Conservation (phyloP, 2,329 filamentous ascomycete species). For the Calonectria hongkongensis region DNA sequence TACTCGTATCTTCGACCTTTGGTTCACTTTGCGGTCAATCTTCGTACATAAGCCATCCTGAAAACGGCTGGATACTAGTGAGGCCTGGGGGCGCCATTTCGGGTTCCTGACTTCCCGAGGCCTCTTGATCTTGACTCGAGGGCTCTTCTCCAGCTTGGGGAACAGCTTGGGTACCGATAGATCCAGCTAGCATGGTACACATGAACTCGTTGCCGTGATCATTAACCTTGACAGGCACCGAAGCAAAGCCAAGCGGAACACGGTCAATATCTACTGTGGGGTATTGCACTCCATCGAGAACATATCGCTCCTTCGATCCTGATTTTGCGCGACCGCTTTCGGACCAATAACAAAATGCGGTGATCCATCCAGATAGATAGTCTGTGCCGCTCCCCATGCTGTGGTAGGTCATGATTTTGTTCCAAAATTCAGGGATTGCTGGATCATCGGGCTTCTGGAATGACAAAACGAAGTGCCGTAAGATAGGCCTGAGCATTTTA, state of each 20-base stretch:
- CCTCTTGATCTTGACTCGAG: not conserved
- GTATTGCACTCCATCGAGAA: slow-evolving; percentile 31
- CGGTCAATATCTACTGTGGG: slow-evolving; percentile 17
- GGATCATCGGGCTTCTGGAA: slow-evolving; percentile 58
- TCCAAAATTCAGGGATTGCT: slow-evolving; percentile 60
- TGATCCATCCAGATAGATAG: slow-evolving; percentile 43
- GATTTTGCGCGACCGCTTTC: not conserved
- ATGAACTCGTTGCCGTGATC: slow-evolving; percentile 1
- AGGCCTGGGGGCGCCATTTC: too few relatives aligned
- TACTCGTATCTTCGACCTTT: too few relatives aligned
- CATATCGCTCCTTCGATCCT: not conserved
- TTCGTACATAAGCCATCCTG: slow-evolving; percentile 10
- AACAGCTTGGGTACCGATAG: slow-evolving; percentile 37
- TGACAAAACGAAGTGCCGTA: slow-evolving; percentile 61
- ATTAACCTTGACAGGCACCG: slow-evolving; percentile 43
- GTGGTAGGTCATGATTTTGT: slow-evolving; percentile 35
- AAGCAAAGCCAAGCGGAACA: slow-evolving; percentile 33
- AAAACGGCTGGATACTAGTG: not conserved
- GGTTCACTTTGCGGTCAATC: not conserved
- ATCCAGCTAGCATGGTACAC: slow-evolving; percentile 46
- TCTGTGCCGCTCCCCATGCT: not conserved
- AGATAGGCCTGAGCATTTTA: slow-evolving; percentile 60
- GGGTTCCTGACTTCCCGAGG: too few relatives aligned
- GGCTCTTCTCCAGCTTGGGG: not conserved
- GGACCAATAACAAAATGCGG: slow-evolving; percentile 47